Base-by-base conservation (phyloP, 352 stramenopile species). In the Globisporangium parvum region DNA sequence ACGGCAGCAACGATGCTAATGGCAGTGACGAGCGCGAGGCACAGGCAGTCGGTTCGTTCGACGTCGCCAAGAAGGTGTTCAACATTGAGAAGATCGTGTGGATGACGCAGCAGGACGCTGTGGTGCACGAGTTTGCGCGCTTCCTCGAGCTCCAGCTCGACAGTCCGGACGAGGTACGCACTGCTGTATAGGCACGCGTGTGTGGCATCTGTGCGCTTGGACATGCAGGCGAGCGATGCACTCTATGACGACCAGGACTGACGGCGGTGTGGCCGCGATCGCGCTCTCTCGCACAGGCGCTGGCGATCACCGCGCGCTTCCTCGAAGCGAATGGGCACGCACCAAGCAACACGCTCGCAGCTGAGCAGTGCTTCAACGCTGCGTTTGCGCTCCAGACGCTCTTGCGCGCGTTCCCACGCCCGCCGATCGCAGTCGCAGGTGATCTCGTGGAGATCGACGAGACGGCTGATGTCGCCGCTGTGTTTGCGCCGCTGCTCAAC, bases 311-410 rank as follows among this genome's bases (percentile, higher is more conserved):
- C 3, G 53, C 66, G 51, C 49, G 83, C 50, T 92, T 92, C 40
- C 62, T 89, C 31, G 47, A 80, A 37, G 54, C 44, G 15, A 92
- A 92, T 33, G 78, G 76, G 9, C 73, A 88, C 57, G 67, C 67
- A 39, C 3, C 57, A 10, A 63, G 73, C 33, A 64, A 84, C 8
- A 37, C 60, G 14, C 60, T 66, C 42, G 42, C 62, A 17, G 82
- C 77, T 9, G 69, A 92, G 63, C 77, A 91, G 69, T 88, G 77
- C 56, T 86, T 90, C 51, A 88, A 81, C 60, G 75, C 78, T 46
- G 82, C 80, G 18, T 93, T 93, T 52, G 77, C 82, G 0, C 63
- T 93, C 21, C 82, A 93, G 56, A 88, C 80, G 18, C 48, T 91
- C n/a, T 51, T 93, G 20, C 67, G 75, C 45, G 82, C 79, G 41